phyloP scores from a whole-genome alignment of 352 stramenopile genomes.

The Globisporangium ultimum region DNA sequence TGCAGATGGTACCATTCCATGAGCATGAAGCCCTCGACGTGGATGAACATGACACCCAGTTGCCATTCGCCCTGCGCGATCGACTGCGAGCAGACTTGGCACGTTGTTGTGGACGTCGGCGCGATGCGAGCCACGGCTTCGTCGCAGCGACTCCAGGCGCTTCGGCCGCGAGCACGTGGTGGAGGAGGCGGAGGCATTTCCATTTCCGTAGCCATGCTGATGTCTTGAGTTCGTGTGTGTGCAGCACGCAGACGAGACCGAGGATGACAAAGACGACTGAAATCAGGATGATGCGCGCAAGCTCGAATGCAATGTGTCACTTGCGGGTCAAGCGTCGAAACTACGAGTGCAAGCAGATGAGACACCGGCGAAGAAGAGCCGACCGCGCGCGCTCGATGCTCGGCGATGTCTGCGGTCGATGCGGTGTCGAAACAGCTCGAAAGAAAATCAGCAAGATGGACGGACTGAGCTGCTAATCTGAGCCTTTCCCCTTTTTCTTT shows the following conservation, averaged over 20 bases:
- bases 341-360: slow-evolving; percentile 11
- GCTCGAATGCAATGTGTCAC: background rate
- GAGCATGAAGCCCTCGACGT: slow-evolving; percentile 85
- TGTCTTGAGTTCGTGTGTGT: background rate
- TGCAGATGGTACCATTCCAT: slow-evolving; percentile 84
- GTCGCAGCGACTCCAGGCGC: slow-evolving; percentile 75
- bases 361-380: slow-evolving; percentile 2
- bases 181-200: slow-evolving; percentile 39
- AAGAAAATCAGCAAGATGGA: background rate
- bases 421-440: background rate
- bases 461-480: background rate
- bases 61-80: slow-evolving; percentile 69
- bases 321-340: slow-evolving; percentile 8
- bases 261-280: background rate
- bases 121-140: slow-evolving; percentile 74
- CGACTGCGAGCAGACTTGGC: slow-evolving; percentile 60
- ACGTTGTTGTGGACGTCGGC: slow-evolving; percentile 72
- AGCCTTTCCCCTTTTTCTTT: background rate
- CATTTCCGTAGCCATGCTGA: slow-evolving; percentile 36
- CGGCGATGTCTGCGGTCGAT: too few species aligned
- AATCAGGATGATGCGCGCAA: too few species aligned
- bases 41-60: slow-evolving; percentile 82
- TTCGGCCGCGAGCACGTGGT: slow-evolving; percentile 41
- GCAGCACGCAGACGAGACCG: slow-evolving; percentile 9
- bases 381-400: too few species aligned